Conservation (phyloP, 441 rosid species). For the Viola pubescens region DNA sequence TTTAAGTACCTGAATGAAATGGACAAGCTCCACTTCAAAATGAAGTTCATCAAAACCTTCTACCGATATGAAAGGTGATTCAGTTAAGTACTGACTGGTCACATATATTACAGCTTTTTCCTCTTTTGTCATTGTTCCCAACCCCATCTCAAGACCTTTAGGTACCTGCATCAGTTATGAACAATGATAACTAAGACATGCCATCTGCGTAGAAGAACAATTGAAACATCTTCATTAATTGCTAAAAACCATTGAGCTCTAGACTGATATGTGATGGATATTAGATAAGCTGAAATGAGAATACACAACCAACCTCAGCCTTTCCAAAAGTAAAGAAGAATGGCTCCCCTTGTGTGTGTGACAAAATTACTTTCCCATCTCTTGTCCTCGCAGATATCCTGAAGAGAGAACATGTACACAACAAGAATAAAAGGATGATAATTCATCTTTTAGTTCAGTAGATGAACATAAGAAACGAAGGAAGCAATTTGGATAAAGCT, state of each 20-base stretch:
- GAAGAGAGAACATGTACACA: constrained; percentile 16
- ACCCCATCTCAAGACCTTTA: constrained; percentile 93
- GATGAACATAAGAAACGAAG: background rate
- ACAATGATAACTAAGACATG: constrained; percentile 4
- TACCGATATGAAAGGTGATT: constrained; percentile 56
- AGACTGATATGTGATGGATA: background rate
- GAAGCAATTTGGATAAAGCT: constrained; percentile 13
- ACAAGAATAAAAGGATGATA: constrained; percentile 7
- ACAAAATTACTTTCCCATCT: constrained; percentile 53
- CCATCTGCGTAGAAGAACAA: too few species aligned
- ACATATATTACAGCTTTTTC: constrained; percentile 91
- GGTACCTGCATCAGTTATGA: constrained; percentile 59
- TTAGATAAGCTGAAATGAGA: background rate
- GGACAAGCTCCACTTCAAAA: constrained; percentile 92
- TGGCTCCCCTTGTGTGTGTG: constrained; percentile 58
- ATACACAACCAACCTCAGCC: constrained; percentile 62
- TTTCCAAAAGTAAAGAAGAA: constrained; percentile 85
- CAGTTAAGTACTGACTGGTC: constrained; percentile 57
- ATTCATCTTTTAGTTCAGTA: constrained; percentile 12
- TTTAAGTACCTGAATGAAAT: constrained; percentile 69
- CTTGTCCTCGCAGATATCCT: constrained; percentile 86
- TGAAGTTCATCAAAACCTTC: constrained; percentile 80
- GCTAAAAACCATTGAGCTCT: background rate
- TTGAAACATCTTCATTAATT: background rate
- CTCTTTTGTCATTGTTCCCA: constrained; percentile 84